Evolutionary conservation across 148 eudicot species (phyloP), one percentile per base, ranked within the genome.

Genomic region (Beta vulgaris): DNA sequence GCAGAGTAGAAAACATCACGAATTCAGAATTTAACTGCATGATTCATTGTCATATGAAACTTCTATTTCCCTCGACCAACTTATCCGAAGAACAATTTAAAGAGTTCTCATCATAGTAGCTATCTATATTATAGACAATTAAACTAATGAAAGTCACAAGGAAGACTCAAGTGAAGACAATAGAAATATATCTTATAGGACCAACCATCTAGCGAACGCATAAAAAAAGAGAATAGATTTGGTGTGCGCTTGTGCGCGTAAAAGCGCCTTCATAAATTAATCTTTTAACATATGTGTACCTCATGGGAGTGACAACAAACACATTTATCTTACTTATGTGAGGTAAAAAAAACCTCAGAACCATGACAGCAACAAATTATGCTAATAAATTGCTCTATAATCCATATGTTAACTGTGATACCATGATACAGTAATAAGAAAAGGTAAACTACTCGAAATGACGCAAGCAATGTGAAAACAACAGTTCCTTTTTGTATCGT

Each of bases 401-500:
- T 40, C 11, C 2, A 32, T 67, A 31, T 48, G 10, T 44, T 32
- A n/a, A 74, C 69, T 51, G 13, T 42, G 28, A 61, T 42, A 43
- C 15, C 11, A 26, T n/a, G 16, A 54, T 3, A 18, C 25, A 72
- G 25, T 16, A 63, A 73, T 35, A 68, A 55, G 72, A 16, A 76
- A 68, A 72, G 6, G 26, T 21, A 67, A 69, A 73, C 76, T 83
- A 91, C 99, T 87, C 92, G 99, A 86, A 92, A 96, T 68, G 99
- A 96, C 10, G 97, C 98, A 68, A 88, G 78, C 83, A 96, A 77
- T 28, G 90, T 89, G 86, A 96, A 96, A 21, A 96, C 91, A 60
- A 89, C 74, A 71, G 75, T 88, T 73, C 97, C 99, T 83, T 90
- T 96, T 76, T 96, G 99, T 74, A 89, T 82, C 23, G 99, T 98